These are phyloP conservation scores for Thelephora aurantiotincta DNA, from an alignment of 768 basidiomycete species.

Conservation along the genomic window DNA sequence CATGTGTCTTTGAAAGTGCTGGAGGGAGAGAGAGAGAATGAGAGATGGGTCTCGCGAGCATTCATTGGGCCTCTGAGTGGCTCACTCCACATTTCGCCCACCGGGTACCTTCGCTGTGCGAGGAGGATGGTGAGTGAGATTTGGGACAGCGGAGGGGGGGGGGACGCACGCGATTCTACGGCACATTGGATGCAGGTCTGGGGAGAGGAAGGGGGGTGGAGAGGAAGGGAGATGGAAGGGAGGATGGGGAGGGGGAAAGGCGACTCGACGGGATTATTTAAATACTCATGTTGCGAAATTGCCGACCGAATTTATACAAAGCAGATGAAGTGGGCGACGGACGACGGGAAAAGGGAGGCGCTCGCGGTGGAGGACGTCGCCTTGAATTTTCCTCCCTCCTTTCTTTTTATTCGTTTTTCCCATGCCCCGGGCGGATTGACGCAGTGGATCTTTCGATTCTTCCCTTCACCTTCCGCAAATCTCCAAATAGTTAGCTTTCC, in stretches of 20 bases:
- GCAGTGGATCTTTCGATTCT: too few species aligned
- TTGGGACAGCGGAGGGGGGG: not conserved
- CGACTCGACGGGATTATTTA: slow-evolving; percentile 1
- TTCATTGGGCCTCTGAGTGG: slow-evolving; percentile 1
- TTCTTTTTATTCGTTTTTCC: too few species aligned
- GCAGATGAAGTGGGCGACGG: not conserved
- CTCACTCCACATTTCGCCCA: slow-evolving; percentile 60
- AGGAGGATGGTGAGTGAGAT: slow-evolving; percentile 6
- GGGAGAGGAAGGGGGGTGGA: slow-evolving; percentile 1
- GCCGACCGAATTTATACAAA: slow-evolving; percentile 3
- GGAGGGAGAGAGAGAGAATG: slow-evolving; percentile 1
- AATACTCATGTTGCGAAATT: not conserved
- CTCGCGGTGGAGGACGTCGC: slow-evolving; percentile 6
- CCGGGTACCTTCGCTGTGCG: slow-evolving; percentile 55
- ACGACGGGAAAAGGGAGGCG: slow-evolving; percentile 5
- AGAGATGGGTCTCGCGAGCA: slow-evolving; percentile 6
- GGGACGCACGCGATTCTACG: slow-evolving; percentile 57
- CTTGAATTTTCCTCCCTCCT: too few species aligned
- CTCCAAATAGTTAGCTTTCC: too few species aligned
- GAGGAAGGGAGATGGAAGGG: not conserved
- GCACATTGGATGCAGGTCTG: slow-evolving; percentile 36
- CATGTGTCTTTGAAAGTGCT: slow-evolving; percentile 74
- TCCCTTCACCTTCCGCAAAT: too few species aligned
- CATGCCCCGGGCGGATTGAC: too few species aligned
- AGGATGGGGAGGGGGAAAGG: not conserved